These are phyloP conservation scores for Yarrowia sp. DNA, from an alignment of 805 yeast species.

Conservation along the genomic window DNA sequence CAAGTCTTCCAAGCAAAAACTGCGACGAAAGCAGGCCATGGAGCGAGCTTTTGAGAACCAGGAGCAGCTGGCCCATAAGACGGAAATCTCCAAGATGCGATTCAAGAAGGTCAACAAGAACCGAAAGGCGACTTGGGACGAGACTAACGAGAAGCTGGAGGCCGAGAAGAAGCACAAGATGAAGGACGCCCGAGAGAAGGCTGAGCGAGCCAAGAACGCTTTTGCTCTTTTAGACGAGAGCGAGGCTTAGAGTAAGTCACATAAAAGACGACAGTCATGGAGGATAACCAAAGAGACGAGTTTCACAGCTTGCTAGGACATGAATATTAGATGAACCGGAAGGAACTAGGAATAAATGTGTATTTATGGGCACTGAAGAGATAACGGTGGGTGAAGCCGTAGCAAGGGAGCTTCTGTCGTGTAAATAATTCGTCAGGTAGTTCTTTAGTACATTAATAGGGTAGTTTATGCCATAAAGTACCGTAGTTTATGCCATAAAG, in stretches of 20 bases:
- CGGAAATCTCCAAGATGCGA: constrained; percentile 1
- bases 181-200: constrained; percentile 22
- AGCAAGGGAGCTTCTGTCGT: no score
- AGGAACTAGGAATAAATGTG: not conserved
- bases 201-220: not conserved
- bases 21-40: constrained; percentile 10
- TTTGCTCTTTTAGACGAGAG: constrained; percentile 16
- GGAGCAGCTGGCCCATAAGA: constrained; percentile 23
- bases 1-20: constrained; percentile 3
- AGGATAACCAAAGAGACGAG: not conserved
- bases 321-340: no score
- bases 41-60: constrained; percentile 20
- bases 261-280: not conserved
- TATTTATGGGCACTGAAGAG: not conserved
- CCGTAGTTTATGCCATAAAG: no score
- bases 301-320: no score
- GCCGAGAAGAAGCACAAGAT: constrained; percentile 6
- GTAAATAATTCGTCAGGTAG: no score
- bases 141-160: constrained; percentile 18
- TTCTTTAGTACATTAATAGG: no score
- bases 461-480: no score
- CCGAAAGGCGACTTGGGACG: constrained; percentile 24
- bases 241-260: not conserved
- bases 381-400: no score
- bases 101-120: constrained; percentile 21